Base-by-base conservation (phyloP, 179 eudicot species). In the Beta macrorhiza region DNA sequence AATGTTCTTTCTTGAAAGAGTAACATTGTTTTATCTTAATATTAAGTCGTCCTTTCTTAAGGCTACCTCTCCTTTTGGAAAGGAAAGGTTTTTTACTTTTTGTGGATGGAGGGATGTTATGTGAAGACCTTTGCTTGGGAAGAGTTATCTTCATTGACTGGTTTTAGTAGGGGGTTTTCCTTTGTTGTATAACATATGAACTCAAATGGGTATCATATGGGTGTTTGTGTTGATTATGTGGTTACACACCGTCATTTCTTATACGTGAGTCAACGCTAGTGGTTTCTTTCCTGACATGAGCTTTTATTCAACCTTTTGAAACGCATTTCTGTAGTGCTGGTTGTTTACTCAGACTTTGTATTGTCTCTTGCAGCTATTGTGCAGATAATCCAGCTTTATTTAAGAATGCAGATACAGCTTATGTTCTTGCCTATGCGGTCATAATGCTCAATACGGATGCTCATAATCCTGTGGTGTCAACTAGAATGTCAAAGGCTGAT, bases 351-450 rank as follows among this genome's bases (percentile, higher is more conserved):
- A 37, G 71, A 74, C 59, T 74, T 80, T 83, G 22, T 85, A 77
- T 63, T 55, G 53, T 84, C 49, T 83, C 22, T 88, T 80, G 89
- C 95, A 96, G 99, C 57, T 96, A 92, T 78, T 96, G 99, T 88
- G 98, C 99, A 86, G 93, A 94, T 82, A 94, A 96, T 88, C 96
- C 99, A 71, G 91, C 88, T 72, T 83, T 94, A 67, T 96, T 96
- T 85, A 90, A 91, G 95, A 92, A 91, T 86, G 99, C 99, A 69
- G 99, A 94, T 84, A 92, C 94, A 25, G 99, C 99, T 58, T 96
- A 96, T 90, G 90, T 94, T 71, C 98, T 96, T 84, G 99, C 99
- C 59, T 96, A 96, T 90, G 99, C 99, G 53, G 99, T 94, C 87
- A 94, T 96, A 83, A 88, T 96, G 98, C 83, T 96, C 85, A 96